Base-by-base conservation (phyloP, 2,329 filamentous ascomycete species). In the Chaetothyriales sp. region DNA sequence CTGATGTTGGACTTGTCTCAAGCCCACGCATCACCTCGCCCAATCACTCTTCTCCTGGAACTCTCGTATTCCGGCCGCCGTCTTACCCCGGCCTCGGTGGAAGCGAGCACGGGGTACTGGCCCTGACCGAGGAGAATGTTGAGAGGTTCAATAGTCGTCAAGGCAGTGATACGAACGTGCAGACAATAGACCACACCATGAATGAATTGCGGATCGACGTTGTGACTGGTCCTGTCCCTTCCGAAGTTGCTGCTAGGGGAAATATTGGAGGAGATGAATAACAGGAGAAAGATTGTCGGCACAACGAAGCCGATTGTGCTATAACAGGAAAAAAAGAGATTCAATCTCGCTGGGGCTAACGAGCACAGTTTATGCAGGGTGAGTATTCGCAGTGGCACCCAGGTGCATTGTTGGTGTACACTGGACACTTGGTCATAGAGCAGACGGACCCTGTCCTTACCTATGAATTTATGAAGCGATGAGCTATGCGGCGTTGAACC, bases 51-150 rank as follows among this genome's bases (percentile, higher is more conserved):
- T 8, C 29, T 28, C 19, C 19, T 10, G 46, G 40, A 25, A 9
- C 22, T 29, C 28, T 28, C 19, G 37, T n/a, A 43, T 18, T 37
- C 37, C 18, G 49, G 57, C 47, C 48, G 8, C 69, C 67, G 43
- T 69, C 70, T 2, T 72, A 77, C 51, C 70, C 70, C 4, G 28
- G 44, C 5, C 43, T 52, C 29, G 28, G 43, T 18, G 28, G 28
- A 9, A 52, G 50, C 29, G 15, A 44, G 22, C 43, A 28, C 7
- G 52, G 49, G 3, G 47, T 54, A 9, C 6, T 58, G 52, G 59
- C 59, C 2, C 58, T 79, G 55, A 79, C 76, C 1, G 72, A 76
- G 55, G 76, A 76, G 60, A 79, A 79, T 57, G 65, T 79, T 46
- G 74, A 71, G 37, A 74, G 67, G 54, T 59, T 78, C 18, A 62